Percentiles rank a stretch among this genome's conserved stretches.
Evolutionary conservation across 495 filamentous ascomycete species (phyloP).

Genomic region (Aspergillus homomorphus): DNA sequence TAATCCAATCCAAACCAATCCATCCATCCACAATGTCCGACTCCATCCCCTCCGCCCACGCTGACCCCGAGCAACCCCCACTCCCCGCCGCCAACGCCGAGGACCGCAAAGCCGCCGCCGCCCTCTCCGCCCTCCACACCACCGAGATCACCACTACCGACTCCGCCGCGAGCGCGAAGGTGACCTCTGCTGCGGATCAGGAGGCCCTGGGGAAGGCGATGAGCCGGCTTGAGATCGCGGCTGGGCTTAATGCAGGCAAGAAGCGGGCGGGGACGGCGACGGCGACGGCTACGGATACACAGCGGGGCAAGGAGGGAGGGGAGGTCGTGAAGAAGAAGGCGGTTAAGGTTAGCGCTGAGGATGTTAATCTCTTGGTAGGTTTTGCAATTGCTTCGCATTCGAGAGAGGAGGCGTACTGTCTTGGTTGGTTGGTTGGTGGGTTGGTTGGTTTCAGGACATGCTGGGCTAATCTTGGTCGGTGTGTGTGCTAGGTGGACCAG

Average conservation of each 20-base stretch:
- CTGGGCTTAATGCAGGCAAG: slow-evolving; percentile 28
- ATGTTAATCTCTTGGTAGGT: slow-evolving; percentile 65
- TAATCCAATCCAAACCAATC: background rate
- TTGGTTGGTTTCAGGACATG: background rate
- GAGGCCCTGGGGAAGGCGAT: slow-evolving; percentile 86
- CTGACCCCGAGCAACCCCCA: slow-evolving; percentile 52
- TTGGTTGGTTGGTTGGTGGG: background rate
- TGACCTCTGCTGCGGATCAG: slow-evolving; percentile 57
- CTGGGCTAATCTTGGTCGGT: slow-evolving; percentile 10
- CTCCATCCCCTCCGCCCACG: slow-evolving; percentile 66
- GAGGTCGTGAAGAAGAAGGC: slow-evolving; percentile 47
- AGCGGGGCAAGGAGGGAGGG: slow-evolving; percentile 39
- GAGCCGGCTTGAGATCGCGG: slow-evolving; percentile 56
- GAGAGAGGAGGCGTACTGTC: background rate
- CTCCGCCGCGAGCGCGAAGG: slow-evolving; percentile 43
- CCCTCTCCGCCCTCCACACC: slow-evolving; percentile 71
- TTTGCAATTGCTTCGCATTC: background rate
- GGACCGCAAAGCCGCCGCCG: slow-evolving; percentile 87
- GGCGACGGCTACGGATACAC: no score
- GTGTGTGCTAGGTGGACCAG: slow-evolving; percentile 62
- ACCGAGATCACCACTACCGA: slow-evolving; percentile 51
- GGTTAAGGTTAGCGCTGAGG: slow-evolving; percentile 63
- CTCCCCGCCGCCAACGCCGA: slow-evolving; percentile 67
- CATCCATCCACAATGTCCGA: slow-evolving; percentile 55
- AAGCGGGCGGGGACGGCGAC: slow-evolving; percentile 24